Conservation (phyloP, 2,329 filamentous ascomycete species). For the Thielaviopsis musarum region DNA sequence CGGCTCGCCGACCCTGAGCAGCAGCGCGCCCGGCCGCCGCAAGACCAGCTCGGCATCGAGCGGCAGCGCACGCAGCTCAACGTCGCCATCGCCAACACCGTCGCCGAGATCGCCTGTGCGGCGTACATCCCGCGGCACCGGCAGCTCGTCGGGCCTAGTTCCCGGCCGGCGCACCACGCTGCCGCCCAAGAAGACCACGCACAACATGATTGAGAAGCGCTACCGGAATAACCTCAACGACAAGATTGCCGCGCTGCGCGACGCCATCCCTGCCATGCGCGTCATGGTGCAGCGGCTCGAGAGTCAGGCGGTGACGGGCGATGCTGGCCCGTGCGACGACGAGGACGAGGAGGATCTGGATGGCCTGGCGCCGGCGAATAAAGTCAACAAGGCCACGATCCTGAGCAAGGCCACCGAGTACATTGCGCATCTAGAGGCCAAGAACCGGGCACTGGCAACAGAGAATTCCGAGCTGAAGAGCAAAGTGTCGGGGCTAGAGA, state of each 20-base stretch:
- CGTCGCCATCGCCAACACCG: background rate
- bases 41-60: conserved; percentile 8
- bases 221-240: conserved; percentile 74
- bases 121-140: background rate
- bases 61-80: conserved; percentile 1
- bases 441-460: conserved; percentile 18
- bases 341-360: conserved; percentile 17
- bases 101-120: background rate
- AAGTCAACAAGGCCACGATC: conserved; percentile 28
- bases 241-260: conserved; percentile 60
- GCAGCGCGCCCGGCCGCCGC: background rate
- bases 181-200: conserved; percentile 54
- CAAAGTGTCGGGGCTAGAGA: conserved; percentile 18
- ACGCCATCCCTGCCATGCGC: conserved; percentile 41
- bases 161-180: conserved; percentile 9
- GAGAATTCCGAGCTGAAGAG: conserved; percentile 21
- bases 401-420: conserved; percentile 24
- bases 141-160: conserved; percentile 7
- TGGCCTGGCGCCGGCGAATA: conserved; percentile 21
- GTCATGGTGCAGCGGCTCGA: conserved; percentile 16
- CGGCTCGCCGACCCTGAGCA: conserved; percentile 4
- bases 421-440: conserved; percentile 22
- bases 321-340: conserved; percentile 9
- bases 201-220: conserved; percentile 75
- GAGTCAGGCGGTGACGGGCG: conserved; percentile 11